Percentiles rank a stretch among this genome's conserved stretches.
These are phyloP conservation scores for Lactarius akahatsu DNA, from an alignment of 768 basidiomycete species.

Conservation along the genomic window DNA sequence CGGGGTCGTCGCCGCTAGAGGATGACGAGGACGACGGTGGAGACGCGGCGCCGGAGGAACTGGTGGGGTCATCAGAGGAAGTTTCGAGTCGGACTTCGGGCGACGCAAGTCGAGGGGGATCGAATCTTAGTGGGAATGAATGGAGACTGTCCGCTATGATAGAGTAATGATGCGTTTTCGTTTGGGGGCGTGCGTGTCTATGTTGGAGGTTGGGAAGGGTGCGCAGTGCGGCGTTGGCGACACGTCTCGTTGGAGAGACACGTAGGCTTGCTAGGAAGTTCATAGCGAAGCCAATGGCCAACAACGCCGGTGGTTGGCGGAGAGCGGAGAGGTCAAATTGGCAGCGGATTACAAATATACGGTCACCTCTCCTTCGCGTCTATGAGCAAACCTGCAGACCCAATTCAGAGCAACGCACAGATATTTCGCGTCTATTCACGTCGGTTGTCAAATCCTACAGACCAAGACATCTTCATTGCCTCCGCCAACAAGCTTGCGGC, in stretches of 20 bases:
- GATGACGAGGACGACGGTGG: constrained; percentile 45
- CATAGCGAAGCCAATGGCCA: constrained; percentile 2
- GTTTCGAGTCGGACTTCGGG: constrained; percentile 21
- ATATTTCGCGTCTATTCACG: constrained; percentile 19
- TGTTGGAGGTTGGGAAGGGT: background rate
- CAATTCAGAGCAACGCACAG: constrained; percentile 19
- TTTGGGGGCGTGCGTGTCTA: background rate
- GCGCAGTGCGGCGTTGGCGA: constrained; percentile 1
- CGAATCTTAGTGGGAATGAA: background rate
- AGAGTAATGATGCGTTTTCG: constrained; percentile 12
- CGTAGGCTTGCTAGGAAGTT: constrained; percentile 9
- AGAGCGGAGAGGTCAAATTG: background rate
- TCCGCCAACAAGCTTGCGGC: constrained; percentile 9
- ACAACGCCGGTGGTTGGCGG: background rate
- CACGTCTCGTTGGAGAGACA: background rate
- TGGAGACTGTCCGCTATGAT: constrained; percentile 3
- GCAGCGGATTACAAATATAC: background rate
- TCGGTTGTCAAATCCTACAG: constrained; percentile 14
- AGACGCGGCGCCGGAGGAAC: constrained; percentile 38
- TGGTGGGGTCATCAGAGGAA: constrained; percentile 13
- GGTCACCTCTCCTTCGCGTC: background rate
- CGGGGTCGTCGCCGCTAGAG: constrained; percentile 38
- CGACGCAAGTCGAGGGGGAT: background rate
- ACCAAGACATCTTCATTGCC: constrained; percentile 12
- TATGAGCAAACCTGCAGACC: constrained; percentile 13